Evolutionary conservation across 495 filamentous ascomycete species (phyloP), one percentile per base, ranked within the genome.

Genomic region (Pseudomonodictys pantanalensis): DNA sequence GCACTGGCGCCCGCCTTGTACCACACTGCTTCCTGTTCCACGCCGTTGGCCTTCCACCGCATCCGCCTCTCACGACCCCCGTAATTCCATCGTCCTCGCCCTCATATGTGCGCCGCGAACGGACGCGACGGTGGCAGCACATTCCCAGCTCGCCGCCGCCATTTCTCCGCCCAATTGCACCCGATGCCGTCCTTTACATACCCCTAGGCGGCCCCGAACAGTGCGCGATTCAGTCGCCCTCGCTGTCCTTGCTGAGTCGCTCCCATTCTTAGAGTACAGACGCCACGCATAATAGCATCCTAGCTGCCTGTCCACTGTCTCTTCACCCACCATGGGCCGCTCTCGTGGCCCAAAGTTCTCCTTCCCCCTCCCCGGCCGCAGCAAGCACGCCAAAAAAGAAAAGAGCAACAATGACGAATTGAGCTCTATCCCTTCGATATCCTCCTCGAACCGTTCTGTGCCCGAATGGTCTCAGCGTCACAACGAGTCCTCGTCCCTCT

Each of bases 311-410:
- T 33, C 23, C 20, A n/a, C n/a, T n/a, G n/a, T n/a, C n/a, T n/a
- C n/a, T n/a, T 20, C 12, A 29, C 26, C 38, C 41, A 58, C 47
- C 38, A 67, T 66, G 67, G 67, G 64, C 2, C 60, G 44, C 18
- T 18, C 15, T 41, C 60, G 62, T 12, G 56, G 56, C 18, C 55
- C 66, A 9, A 69, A 64, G 41, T 69, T 69, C 38, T 64, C 64
- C 26, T 69, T 69, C 39, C 64, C 67, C 28, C 58, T 67, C 15
- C 67, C 67, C 0, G 64, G 64, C 7, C 67, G 60, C 52, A 62
- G 49, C 15, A 38, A 26, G 7, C 56, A 29, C 29, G 28, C 38
- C 35, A 60, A 58, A 56, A 42, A 23, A 25, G 43, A 47, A 26
- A 25, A 52, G 0, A 30, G 43, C 47, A 28, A 63, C 23, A 28